These are phyloP conservation scores for Hanseniaspora singularis DNA, from an alignment of 805 yeast species.

Conservation along the genomic window DNA sequence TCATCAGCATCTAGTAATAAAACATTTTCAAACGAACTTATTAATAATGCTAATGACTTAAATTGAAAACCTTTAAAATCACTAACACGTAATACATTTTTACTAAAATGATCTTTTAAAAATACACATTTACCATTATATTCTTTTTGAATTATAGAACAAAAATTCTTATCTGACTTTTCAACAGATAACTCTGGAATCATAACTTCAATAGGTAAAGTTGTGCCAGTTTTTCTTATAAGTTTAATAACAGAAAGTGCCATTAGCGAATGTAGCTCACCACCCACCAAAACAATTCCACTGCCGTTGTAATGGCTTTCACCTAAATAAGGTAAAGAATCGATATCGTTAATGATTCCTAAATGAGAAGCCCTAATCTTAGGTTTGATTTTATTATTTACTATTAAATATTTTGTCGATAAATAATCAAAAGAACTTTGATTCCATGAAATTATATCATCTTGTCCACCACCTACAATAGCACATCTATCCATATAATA, in stretches of 20 bases:
- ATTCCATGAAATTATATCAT: not conserved
- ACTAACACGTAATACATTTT: slow-evolving; percentile 33
- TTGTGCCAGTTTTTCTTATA: slow-evolving; percentile 46
- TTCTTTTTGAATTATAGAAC: slow-evolving; percentile 42
- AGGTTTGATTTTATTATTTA: not conserved
- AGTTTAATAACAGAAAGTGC: slow-evolving; percentile 52
- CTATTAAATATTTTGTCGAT: not conserved
- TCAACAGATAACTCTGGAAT: slow-evolving; percentile 48
- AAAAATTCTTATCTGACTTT: slow-evolving; percentile 48
- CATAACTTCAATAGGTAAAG: slow-evolving; percentile 63
- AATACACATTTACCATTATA: slow-evolving; percentile 57
- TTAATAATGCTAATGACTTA: slow-evolving; percentile 56
- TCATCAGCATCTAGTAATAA: slow-evolving; percentile 67
- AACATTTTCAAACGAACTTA: slow-evolving; percentile 62
- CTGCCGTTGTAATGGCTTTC: slow-evolving; percentile 13
- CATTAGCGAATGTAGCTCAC: slow-evolving; percentile 65
- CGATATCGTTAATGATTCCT: not conserved
- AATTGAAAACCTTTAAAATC: slow-evolving; percentile 53
- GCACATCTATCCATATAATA: not conserved
- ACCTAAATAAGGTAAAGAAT: not conserved
- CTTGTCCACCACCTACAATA: not conserved
- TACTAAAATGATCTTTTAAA: slow-evolving; percentile 43
- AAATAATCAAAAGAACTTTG: not conserved
- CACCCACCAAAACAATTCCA: slow-evolving; percentile 65
- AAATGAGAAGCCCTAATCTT: not conserved